phyloP scores from a whole-genome alignment of 2,329 filamentous ascomycete genomes.

The Xylariaceae sp. region DNA sequence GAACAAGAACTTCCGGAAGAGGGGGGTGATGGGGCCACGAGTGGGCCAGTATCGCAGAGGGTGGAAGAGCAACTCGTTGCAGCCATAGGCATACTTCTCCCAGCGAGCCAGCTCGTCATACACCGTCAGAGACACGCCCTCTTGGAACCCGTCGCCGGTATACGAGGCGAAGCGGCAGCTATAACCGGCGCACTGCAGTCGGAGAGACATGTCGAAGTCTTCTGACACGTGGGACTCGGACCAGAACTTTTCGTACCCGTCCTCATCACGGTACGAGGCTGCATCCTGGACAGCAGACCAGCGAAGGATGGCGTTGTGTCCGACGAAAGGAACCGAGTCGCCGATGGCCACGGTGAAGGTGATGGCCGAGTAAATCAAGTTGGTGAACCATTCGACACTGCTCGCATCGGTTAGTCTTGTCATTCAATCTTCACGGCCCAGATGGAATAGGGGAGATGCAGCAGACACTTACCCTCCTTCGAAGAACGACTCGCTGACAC shows the following conservation, averaged over 20 bases:
- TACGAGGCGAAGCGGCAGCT: constrained; percentile 68
- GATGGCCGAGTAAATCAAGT: constrained; percentile 72
- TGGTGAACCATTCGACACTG: constrained; percentile 66
- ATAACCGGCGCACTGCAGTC: constrained; percentile 67
- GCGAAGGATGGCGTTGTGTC: constrained; percentile 72
- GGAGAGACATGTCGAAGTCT: constrained; percentile 77
- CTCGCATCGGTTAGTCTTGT: constrained; percentile 21
- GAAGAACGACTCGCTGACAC: constrained; percentile 68
- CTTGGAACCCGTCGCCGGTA: constrained; percentile 72
- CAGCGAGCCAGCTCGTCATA: constrained; percentile 80
- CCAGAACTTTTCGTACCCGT: constrained; percentile 75
- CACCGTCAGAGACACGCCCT: constrained; percentile 77
- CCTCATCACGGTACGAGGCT: constrained; percentile 58
- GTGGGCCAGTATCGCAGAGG: constrained; percentile 68
- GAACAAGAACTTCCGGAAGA: constrained; percentile 69
- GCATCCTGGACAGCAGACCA: constrained; percentile 73
- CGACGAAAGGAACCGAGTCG: constrained; percentile 72
- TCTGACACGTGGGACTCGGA: constrained; percentile 75
- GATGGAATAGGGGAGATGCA: background rate
- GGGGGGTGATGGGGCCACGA: constrained; percentile 70
- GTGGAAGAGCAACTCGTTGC: constrained; percentile 77
- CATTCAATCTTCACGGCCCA: background rate
- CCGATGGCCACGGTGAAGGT: constrained; percentile 72
- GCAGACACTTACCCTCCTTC: constrained; percentile 40
- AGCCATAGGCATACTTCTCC: constrained; percentile 84